Base-by-base conservation (phyloP, 2,329 filamentous ascomycete genomes). In the Aspergillus ochraceus region DNA sequence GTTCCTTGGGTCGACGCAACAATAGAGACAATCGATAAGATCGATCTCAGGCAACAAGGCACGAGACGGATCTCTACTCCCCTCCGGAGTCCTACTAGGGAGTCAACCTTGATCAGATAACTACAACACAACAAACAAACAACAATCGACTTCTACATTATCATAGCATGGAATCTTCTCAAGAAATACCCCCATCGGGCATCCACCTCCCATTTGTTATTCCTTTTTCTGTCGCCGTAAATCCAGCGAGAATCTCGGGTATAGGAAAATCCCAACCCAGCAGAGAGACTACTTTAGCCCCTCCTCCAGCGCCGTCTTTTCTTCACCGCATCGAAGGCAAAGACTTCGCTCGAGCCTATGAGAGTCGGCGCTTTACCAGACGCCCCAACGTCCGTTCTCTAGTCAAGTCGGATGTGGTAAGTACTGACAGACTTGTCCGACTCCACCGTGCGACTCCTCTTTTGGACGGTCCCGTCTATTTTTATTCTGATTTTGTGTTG, bases 301-400 rank as follows among this genome's bases (percentile, higher is more conserved):
- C 47, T 17, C 49, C 49, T 26, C 52, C 47, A 45, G 36, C 53
- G 59, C 32, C 60, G 49, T 57, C 60, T 61, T 61, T 68, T 67
- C 66, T 67, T 68, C 68, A 71, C 71, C 68, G 67, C 69, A 71
- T 67, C 70, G 63, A 67, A 63, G 70, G 70, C 64, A 55, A 64
- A 50, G 24, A 54, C 26, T 47, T 57, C 49, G 49, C 54, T 42
- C 55, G 62, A 64, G 60, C 64, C 64, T 63, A 68, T 66, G 54
- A 57, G 54, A 65, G 57, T 17, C 26, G 30, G 30, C 24, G 10
- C 12, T 39, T 42, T 26, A 17, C 1, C 30, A 14, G 19, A 17
- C 20, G 52, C 36, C 36, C 52, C 52, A 46, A 46, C 36, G 12
- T 42, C 36, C 36, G 14, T 42, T 42, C 6, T 17, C 14, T 29